These are phyloP conservation scores for Aurifilum marmelostoma DNA, from an alignment of 2,329 filamentous ascomycete species.

Conservation along the genomic window DNA sequence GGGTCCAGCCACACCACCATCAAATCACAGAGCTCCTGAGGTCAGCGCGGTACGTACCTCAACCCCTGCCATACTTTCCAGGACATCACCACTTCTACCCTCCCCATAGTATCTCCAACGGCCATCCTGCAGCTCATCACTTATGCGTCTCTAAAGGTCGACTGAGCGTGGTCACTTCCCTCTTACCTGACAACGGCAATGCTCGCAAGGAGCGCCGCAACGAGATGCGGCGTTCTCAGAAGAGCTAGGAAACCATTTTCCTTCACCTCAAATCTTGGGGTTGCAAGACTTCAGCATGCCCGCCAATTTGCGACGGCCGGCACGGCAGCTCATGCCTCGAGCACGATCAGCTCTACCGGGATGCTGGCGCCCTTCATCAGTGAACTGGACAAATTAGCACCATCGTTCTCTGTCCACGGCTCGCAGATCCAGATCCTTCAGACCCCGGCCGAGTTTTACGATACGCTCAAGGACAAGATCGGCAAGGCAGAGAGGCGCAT, in stretches of 20 bases:
- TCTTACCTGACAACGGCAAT: slow-evolving; percentile 32
- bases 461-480: slow-evolving; percentile 88
- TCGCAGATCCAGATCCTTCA: slow-evolving; percentile 79
- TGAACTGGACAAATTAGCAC: slow-evolving; percentile 86
- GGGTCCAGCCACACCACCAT: slow-evolving; percentile 2
- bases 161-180: not conserved
- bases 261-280: slow-evolving; percentile 20
- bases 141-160: slow-evolving; percentile 10
- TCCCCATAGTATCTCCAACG: not conserved
- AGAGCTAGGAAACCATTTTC: slow-evolving; percentile 24
- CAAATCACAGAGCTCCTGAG: slow-evolving; percentile 34
- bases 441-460: slow-evolving; percentile 87
- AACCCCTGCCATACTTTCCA: slow-evolving; percentile 29
- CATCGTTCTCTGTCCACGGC: slow-evolving; percentile 84
- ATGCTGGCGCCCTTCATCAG: slow-evolving; percentile 58
- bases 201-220: slow-evolving; percentile 40
- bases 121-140: not conserved
- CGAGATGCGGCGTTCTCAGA: slow-evolving; percentile 27
- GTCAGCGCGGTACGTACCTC: slow-evolving; percentile 27
- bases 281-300: slow-evolving; percentile 20
- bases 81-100: not conserved
- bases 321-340: slow-evolving; percentile 22
- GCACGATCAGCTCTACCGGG: slow-evolving; percentile 39
- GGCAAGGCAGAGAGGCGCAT: slow-evolving; percentile 75
- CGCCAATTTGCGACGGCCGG: slow-evolving; percentile 29